A percentile compares a stretch with the other conserved stretches of the same genome.
phyloP scores from a whole-genome alignment of 129 eudicot species.

The Chrysanthemum makinoi region DNA sequence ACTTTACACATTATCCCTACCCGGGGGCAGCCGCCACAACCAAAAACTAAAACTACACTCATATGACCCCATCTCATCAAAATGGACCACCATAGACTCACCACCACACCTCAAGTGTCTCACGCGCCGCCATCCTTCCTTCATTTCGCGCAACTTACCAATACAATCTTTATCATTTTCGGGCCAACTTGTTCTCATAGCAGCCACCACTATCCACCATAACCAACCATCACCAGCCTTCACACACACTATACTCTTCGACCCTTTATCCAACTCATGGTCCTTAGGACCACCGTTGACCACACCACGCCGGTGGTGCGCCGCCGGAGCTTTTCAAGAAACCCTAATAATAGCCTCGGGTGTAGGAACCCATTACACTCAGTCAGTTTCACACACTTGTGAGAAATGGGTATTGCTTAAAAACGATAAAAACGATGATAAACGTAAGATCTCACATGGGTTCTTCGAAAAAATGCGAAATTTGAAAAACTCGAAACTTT shows the following conservation, averaged over 20 bases:
- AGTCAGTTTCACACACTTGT: constrained; percentile 49
- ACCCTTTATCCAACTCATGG: constrained; percentile 46
- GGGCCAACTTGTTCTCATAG: constrained; percentile 43
- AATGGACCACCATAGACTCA: constrained; percentile 49
- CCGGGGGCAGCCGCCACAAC: not conserved
- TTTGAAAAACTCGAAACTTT: constrained; percentile 46
- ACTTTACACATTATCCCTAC: constrained; percentile 48
- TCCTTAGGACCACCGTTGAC: constrained; percentile 43
- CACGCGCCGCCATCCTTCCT: constrained; percentile 60
- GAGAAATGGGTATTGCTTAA: constrained; percentile 56
- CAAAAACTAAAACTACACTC: constrained; percentile 26
- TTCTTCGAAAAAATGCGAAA: constrained; percentile 44
- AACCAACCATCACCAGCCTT: constrained; percentile 47
- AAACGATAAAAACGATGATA: not conserved
- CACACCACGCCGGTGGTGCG: constrained; percentile 85
- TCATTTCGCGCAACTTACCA: constrained; percentile 57
- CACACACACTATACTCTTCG: constrained; percentile 48
- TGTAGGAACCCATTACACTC: constrained; percentile 54
- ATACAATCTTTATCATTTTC: constrained; percentile 51
- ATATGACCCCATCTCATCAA: constrained; percentile 61
- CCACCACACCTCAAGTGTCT: constrained; percentile 37
- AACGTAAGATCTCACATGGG: not conserved
- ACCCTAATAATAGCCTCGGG: constrained; percentile 65
- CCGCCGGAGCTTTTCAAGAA: constrained; percentile 38
- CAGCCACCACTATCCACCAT: constrained; percentile 50